Evolutionary conservation across 2,329 filamentous ascomycete species (phyloP).

Genomic region (Botrytis aclada): DNA sequence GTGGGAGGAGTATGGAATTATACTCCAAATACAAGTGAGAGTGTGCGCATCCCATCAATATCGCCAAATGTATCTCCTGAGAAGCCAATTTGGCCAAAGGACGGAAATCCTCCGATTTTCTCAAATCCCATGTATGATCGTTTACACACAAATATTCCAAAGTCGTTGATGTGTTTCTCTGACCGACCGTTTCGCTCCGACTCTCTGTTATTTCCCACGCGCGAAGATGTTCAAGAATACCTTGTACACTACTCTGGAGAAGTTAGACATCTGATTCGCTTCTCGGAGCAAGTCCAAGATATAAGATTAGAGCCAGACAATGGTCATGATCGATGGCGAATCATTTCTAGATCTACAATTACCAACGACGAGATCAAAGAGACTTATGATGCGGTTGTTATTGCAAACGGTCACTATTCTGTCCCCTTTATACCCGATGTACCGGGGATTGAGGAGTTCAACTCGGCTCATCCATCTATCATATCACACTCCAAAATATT

Average conservation of each 20-base stretch:
- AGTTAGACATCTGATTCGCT: conserved; percentile 63
- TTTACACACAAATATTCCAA: conserved; percentile 84
- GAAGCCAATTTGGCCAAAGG: conserved; percentile 52
- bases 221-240: conserved; percentile 70
- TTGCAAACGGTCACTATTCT: conserved; percentile 73
- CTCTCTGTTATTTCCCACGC: conserved; percentile 69
- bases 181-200: conserved; percentile 63
- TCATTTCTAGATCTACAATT: conserved; percentile 31
- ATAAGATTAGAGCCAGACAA: conserved; percentile 42
- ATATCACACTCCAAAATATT: conserved; percentile 80
- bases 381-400: conserved; percentile 66
- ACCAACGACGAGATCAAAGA: conserved; percentile 27
- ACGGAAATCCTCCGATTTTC: conserved; percentile 51
- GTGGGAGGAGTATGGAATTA: conserved; percentile 89
- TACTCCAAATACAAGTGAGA: conserved; percentile 46
- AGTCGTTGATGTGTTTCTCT: conserved; percentile 75
- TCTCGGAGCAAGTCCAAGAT: conserved; percentile 67
- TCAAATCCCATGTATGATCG: conserved; percentile 80
- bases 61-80: conserved; percentile 61
- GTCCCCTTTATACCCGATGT: conserved; percentile 65
- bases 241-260: conserved; percentile 65
- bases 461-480: conserved; percentile 53
- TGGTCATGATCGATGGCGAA: conserved; percentile 55
- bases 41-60: conserved; percentile 64
- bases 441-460: conserved; percentile 57